Evolutionary conservation across 202 grass and related monocot species (phyloP).

Genomic region (Setaria italica): DNA sequence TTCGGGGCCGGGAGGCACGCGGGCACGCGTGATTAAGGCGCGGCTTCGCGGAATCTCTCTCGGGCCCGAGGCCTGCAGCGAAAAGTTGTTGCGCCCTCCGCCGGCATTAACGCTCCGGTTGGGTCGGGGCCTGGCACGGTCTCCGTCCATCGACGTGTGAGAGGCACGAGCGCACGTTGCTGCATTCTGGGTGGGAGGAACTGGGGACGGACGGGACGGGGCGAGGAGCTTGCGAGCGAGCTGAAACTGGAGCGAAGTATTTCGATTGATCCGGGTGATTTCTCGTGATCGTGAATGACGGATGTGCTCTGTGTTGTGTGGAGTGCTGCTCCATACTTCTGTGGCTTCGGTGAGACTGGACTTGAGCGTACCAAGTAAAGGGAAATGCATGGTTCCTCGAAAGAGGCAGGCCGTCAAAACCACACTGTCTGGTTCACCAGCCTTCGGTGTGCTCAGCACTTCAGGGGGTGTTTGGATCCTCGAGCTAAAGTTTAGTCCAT

Average conservation of each 20-base stretch:
- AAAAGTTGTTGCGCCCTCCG: conserved; percentile 42
- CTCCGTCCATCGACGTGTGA: background rate
- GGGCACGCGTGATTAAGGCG: conserved; percentile 46
- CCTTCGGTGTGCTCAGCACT: conserved; percentile 12
- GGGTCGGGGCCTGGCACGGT: background rate
- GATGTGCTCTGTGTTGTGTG: too few species aligned
- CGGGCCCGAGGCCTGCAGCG: conserved; percentile 15
- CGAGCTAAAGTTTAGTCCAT: too few species aligned
- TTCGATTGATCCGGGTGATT: too few species aligned
- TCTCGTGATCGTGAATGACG: too few species aligned
- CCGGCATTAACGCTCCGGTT: conserved; percentile 46
- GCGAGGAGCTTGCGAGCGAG: background rate
- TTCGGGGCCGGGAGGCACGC: conserved; percentile 60
- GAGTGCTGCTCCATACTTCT: background rate
- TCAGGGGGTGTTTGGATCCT: background rate
- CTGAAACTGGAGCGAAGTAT: background rate
- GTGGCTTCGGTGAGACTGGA: background rate
- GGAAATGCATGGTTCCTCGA: conserved; percentile 9
- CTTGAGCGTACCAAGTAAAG: background rate
- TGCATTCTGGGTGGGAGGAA: background rate
- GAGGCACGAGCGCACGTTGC: too few species aligned
- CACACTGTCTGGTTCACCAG: conserved; percentile 37
- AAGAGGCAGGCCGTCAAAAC: conserved; percentile 38
- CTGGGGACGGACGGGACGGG: background rate
- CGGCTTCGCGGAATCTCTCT: background rate